Evolutionary conservation across 208 protist genomes (phyloP).

Genomic region (Angomonas ambiguus): DNA sequence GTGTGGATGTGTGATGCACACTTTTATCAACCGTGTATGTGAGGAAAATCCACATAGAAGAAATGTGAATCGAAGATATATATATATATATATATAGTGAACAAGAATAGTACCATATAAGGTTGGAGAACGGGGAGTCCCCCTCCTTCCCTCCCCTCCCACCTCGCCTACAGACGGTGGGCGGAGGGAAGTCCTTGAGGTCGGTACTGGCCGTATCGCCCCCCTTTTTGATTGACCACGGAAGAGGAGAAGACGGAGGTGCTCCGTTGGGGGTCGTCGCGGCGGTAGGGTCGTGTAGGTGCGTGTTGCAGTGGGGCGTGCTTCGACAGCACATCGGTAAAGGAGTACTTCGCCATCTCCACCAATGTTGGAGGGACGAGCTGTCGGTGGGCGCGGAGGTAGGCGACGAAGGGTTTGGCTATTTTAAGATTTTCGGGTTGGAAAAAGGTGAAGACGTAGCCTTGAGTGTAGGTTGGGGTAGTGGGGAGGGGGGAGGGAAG

Average conservation of each 20-base stretch:
- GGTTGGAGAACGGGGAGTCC: too few relatives aligned
- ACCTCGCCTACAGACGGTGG: not conserved
- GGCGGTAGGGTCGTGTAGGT: constrained; percentile 62
- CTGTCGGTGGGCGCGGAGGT: constrained; percentile 67
- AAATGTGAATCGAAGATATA: too few relatives aligned
- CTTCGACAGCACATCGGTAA: constrained; percentile 72
- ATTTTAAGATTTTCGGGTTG: constrained; percentile 78
- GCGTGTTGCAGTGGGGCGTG: constrained; percentile 60
- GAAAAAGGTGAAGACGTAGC: constrained; percentile 85
- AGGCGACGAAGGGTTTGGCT: constrained; percentile 75
- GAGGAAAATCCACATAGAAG: too few relatives aligned
- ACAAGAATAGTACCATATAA: too few relatives aligned
- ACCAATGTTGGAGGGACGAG: constrained; percentile 75
- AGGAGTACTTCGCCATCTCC: constrained; percentile 77
- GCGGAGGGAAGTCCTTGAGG: constrained; percentile 66
- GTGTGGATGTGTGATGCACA: too few relatives aligned
- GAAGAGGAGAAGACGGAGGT: constrained; percentile 57
- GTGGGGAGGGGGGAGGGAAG: not conserved
- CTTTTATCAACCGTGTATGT: too few relatives aligned
- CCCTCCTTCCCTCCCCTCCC: too few relatives aligned
- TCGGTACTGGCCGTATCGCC: constrained; percentile 66
- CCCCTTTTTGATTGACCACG: constrained; percentile 33
- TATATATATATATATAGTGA: too few relatives aligned
- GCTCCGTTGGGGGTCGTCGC: constrained; percentile 55
- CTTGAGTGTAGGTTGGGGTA: constrained; percentile 13